Conservation (phyloP, 1,139 yeast genomes). For the Zygoascus sp. region DNA sequence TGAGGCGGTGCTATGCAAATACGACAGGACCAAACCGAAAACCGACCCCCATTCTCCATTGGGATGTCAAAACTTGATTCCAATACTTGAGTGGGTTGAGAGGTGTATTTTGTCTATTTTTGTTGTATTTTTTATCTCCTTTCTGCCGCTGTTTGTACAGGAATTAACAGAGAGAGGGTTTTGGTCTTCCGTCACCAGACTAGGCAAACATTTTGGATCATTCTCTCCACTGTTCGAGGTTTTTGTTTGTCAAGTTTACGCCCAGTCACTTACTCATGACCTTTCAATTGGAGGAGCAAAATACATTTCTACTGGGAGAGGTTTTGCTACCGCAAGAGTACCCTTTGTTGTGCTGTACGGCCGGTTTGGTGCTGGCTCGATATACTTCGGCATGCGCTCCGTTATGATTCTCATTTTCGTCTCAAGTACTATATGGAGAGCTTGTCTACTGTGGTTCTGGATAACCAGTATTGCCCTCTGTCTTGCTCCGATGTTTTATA, state of each 20-base stretch:
- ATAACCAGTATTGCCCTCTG: conserved; percentile 67
- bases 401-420: conserved; percentile 59
- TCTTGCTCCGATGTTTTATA: conserved; percentile 74
- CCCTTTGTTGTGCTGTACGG: conserved; percentile 59
- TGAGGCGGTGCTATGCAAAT: conserved; percentile 52
- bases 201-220: conserved; percentile 61
- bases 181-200: conserved; percentile 55
- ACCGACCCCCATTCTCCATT: conserved; percentile 59
- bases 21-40: conserved; percentile 49
- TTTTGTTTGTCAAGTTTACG: conserved; percentile 79
- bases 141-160: conserved; percentile 73
- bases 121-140: conserved; percentile 78
- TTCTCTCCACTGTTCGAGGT: conserved; percentile 83
- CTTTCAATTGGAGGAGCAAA: conserved; percentile 77
- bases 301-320: conserved; percentile 81
- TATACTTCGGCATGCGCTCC: conserved; percentile 60
- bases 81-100: conserved; percentile 75
- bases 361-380: conserved; percentile 58
- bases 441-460: conserved; percentile 80
- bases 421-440: conserved; percentile 67
- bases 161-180: conserved; percentile 77
- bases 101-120: conserved; percentile 77
- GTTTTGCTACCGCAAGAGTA: conserved; percentile 69
- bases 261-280: conserved; percentile 64
- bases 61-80: conserved; percentile 72